These are phyloP conservation scores for Knoxdaviesia capensis DNA, from an alignment of 2,329 filamentous ascomycete species.

Conservation along the genomic window DNA sequence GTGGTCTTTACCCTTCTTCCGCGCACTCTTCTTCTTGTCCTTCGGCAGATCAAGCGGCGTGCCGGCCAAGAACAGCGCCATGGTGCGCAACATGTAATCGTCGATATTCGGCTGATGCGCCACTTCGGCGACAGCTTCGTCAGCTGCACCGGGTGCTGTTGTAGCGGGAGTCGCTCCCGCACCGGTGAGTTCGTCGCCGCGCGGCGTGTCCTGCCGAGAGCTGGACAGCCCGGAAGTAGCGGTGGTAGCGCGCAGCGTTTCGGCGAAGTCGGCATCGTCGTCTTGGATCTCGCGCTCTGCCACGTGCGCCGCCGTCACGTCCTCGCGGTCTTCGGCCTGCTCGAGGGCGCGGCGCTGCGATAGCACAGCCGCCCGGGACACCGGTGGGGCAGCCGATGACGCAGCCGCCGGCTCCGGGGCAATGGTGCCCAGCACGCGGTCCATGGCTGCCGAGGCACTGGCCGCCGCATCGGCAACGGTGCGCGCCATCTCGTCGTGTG, in stretches of 20 bases:
- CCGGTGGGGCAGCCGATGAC: slow-evolving; percentile 12
- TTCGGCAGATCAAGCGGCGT: slow-evolving; percentile 41
- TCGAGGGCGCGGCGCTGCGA: slow-evolving; percentile 58
- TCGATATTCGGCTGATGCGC: slow-evolving; percentile 40
- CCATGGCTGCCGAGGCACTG: slow-evolving; percentile 59
- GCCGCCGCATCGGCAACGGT: slow-evolving; percentile 14
- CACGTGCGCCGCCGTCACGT: slow-evolving; percentile 68
- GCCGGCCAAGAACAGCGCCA: slow-evolving; percentile 39
- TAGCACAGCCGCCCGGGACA: slow-evolving; percentile 61
- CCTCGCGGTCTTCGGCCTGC: slow-evolving; percentile 80
- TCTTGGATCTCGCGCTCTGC: slow-evolving; percentile 79
- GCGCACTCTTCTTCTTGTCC: slow-evolving; percentile 43
- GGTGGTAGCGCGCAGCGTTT: slow-evolving; percentile 27
- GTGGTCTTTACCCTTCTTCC: slow-evolving; percentile 22
- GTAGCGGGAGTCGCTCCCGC: background rate
- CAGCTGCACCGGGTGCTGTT: slow-evolving; percentile 9
- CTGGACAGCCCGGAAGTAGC: slow-evolving; percentile 27
- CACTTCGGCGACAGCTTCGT: slow-evolving; percentile 13
- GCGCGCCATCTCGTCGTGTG: background rate
- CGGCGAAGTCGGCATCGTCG: slow-evolving; percentile 70
- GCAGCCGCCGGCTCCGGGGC: background rate
- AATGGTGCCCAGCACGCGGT: slow-evolving; percentile 39
- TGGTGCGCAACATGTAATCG: slow-evolving; percentile 52
- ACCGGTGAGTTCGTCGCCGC: slow-evolving; percentile 13
- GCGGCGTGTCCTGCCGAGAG: slow-evolving; percentile 29